Conservation (phyloP, 75 land plant genomes). For the Larix kaempferi region DNA sequence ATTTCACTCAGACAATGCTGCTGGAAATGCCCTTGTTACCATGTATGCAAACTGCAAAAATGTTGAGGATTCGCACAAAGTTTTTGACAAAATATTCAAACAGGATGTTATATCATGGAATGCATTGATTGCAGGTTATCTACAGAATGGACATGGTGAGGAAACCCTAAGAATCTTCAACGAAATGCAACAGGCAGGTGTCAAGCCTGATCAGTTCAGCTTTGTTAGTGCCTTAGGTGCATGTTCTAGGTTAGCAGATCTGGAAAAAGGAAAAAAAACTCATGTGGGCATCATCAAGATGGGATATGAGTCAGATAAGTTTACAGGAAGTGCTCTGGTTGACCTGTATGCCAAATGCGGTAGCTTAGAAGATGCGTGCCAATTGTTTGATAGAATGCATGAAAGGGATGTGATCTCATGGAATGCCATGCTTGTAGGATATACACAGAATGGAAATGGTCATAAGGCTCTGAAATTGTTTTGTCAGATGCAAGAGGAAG, state of each 20-base stretch:
- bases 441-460: constrained; percentile 24
- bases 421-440: constrained; percentile 31
- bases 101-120: constrained; percentile 26
- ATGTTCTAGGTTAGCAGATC: constrained; percentile 38
- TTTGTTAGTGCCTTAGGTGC: constrained; percentile 47
- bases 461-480: constrained; percentile 19
- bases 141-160: constrained; percentile 28
- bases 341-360: constrained; percentile 36
- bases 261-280: constrained; percentile 16
- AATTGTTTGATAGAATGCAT: constrained; percentile 9
- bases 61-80: constrained; percentile 6
- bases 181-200: constrained; percentile 32
- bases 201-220: constrained; percentile 22
- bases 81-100: constrained; percentile 15
- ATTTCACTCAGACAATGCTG: constrained; percentile 4
- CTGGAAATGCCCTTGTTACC: constrained; percentile 15
- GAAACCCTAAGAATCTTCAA: constrained; percentile 37
- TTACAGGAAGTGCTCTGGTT: constrained; percentile 44
- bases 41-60: constrained; percentile 23
- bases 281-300: constrained; percentile 26
- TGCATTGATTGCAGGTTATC: constrained; percentile 22
- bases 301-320: constrained; percentile 27
- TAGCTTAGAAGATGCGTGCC: constrained; percentile 19
- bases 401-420: constrained; percentile 20
- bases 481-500: constrained; percentile 22